These are phyloP conservation scores for Dictyostelium capitatum DNA, from an alignment of 78 protist species.

Conservation along the genomic window DNA sequence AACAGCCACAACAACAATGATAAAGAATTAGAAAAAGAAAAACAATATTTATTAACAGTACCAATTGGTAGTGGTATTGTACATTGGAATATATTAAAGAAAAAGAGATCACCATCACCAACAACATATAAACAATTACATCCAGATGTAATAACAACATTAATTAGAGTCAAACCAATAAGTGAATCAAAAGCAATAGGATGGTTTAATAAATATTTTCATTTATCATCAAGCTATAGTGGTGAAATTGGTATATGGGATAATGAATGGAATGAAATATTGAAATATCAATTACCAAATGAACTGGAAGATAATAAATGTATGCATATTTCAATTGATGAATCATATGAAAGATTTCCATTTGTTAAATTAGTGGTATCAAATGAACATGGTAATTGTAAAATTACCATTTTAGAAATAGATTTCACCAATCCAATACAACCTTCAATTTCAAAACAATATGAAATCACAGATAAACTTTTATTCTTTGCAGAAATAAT, in stretches of 20 bases:
- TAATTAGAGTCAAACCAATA: constrained; percentile 15
- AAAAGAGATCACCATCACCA: constrained; percentile 9
- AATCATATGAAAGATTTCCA: neutral
- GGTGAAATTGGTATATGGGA: constrained; percentile 52
- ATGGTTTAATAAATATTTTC: neutral
- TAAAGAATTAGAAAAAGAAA: neutral
- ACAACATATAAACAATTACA: constrained; percentile 29
- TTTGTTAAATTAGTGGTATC: constrained; percentile 18
- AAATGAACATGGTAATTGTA: constrained; percentile 71
- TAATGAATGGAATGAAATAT: constrained; percentile 19
- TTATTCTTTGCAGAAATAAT: constrained; percentile 53
- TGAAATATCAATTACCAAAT: neutral
- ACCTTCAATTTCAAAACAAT: neutral
- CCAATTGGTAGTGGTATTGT: constrained; percentile 50
- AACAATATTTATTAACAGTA: constrained; percentile 18
- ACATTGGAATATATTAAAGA: constrained; percentile 32
- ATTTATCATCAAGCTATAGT: constrained; percentile 34
- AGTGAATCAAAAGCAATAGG: neutral
- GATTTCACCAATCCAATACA: neutral
- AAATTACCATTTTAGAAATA: neutral
- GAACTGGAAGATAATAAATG: constrained; percentile 8
- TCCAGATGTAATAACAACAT: constrained; percentile 45
- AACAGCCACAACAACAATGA: neutral
- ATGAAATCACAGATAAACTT: neutral
- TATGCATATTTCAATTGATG: constrained; percentile 66